Conservation (phyloP, 805 yeast genomes). For the Aciculoconidium aculeatum region DNA sequence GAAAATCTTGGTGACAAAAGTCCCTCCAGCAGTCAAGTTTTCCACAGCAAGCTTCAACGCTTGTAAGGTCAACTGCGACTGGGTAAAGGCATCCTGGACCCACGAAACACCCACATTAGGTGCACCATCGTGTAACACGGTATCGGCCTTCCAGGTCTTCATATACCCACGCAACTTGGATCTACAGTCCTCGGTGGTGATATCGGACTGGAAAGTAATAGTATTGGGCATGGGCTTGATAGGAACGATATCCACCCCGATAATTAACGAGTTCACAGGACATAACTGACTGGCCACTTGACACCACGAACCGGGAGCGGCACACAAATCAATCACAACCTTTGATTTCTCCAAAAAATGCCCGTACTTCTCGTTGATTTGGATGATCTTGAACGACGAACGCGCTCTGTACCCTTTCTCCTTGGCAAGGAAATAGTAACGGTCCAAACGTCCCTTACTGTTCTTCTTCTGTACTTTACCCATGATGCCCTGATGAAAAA, state of each 20-base stretch:
- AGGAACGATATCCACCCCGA: conserved; percentile 98
- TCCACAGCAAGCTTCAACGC: conserved; percentile 93
- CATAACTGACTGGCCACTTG: conserved; percentile 94
- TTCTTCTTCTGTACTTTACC: conserved; percentile 92
- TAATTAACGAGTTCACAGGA: conserved; percentile 87
- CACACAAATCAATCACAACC: conserved; percentile 96
- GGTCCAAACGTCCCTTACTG: conserved; percentile 98
- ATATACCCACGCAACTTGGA: conserved; percentile 90
- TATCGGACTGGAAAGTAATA: conserved; percentile 92
- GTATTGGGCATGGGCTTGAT: conserved; percentile 94
- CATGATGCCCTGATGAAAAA: conserved; percentile 34
- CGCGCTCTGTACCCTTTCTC: conserved; percentile 99
- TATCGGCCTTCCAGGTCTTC: conserved; percentile 99
- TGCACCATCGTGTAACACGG: conserved; percentile 98
- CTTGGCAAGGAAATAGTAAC: conserved; percentile 92
- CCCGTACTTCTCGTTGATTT: conserved; percentile 93
- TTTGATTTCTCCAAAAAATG: conserved; percentile 91
- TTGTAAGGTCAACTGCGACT: conserved; percentile 90
- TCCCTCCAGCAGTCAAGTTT: conserved; percentile 85
- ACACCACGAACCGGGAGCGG: conserved; percentile 99
- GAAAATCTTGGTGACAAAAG: conserved; percentile 93
- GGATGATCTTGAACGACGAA: conserved; percentile 92
- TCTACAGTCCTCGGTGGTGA: conserved; percentile 96
- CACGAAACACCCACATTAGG: conserved; percentile 99
- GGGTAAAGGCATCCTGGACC: conserved; percentile 99